Evolutionary conservation across 805 yeast species (phyloP).

Genomic region (Nakazawaea populi): DNA sequence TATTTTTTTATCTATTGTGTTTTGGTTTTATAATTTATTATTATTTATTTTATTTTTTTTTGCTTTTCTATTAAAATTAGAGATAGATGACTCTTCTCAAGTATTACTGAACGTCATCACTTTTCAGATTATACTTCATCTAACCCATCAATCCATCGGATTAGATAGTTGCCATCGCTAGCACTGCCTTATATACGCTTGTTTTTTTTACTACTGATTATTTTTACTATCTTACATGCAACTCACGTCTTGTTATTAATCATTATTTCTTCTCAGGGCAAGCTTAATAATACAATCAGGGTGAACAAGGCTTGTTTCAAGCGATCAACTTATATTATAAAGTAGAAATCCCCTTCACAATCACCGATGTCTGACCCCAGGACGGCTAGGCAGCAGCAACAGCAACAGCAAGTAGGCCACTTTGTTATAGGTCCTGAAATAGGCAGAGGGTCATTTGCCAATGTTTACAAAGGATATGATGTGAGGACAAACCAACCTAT

Average conservation of each 20-base stretch:
- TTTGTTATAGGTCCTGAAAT: conserved; percentile 74
- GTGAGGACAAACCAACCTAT: conserved; percentile 51
- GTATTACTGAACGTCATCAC: no score
- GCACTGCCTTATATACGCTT: no score
- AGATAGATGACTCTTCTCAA: background rate
- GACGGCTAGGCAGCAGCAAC: conserved; percentile 4
- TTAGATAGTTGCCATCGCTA: background rate
- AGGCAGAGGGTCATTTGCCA: conserved; percentile 95
- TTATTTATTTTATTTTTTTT: no score
- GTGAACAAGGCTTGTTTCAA: no score
- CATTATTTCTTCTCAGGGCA: no score
- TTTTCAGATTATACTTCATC: background rate
- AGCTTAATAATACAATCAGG: no score
- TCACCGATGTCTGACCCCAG: conserved; percentile 2
- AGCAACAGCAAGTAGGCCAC: conserved; percentile 31
- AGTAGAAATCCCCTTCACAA: background rate
- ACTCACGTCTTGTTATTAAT: no score
- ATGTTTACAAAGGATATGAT: conserved; percentile 81
- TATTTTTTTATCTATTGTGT: background rate
- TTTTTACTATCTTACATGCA: no score
- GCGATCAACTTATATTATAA: no score
- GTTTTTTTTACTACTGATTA: no score
- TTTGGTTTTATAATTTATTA: no score
- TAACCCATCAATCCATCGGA: background rate
- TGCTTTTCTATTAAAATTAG: background rate